Evolutionary conservation across 495 filamentous ascomycete genomes (phyloP).

Genomic region (Jackrogersella multiformis): DNA sequence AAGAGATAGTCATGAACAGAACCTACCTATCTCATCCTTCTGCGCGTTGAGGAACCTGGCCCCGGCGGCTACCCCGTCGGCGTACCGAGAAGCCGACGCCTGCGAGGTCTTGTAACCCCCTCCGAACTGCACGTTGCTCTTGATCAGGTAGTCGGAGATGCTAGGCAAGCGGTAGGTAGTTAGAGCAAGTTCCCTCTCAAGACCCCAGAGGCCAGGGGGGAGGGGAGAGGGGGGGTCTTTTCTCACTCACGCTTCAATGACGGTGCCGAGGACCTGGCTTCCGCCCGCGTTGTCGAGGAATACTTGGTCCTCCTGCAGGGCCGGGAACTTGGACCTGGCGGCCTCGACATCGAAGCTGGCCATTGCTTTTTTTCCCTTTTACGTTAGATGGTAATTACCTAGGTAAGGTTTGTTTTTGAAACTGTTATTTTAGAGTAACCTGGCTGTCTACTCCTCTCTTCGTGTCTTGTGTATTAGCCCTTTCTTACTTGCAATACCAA

Average conservation of each 20-base stretch:
- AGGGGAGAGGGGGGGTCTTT: too few relatives aligned
- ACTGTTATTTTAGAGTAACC: too few relatives aligned
- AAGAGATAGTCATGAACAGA: too few relatives aligned
- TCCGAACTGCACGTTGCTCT: slow-evolving; percentile 77
- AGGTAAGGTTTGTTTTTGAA: too few relatives aligned
- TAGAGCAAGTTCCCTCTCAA: too few relatives aligned
- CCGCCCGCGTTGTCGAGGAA: slow-evolving; percentile 81
- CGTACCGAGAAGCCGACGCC: slow-evolving; percentile 63
- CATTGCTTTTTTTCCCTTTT: slow-evolving; percentile 12
- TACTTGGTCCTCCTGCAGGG: slow-evolving; percentile 69
- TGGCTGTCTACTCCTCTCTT: too few relatives aligned
- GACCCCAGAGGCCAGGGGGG: too few relatives aligned
- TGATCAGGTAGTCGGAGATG: slow-evolving; percentile 69
- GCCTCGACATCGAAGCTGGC: slow-evolving; percentile 58
- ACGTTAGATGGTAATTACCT: too few relatives aligned
- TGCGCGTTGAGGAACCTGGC: slow-evolving; percentile 74
- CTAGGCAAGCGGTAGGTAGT: slow-evolving; percentile 56
- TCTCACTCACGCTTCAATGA: slow-evolving; percentile 68
- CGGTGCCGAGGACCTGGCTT: slow-evolving; percentile 70
- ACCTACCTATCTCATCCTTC: slow-evolving; percentile 66
- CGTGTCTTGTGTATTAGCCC: too few relatives aligned
- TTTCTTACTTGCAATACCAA: not conserved
- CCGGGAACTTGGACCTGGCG: slow-evolving; percentile 71
- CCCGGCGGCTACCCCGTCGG: slow-evolving; percentile 65
- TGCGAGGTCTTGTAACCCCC: slow-evolving; percentile 67